Evolutionary conservation across 495 filamentous ascomycete genomes (phyloP).

Genomic region (Glonium stellatum): DNA sequence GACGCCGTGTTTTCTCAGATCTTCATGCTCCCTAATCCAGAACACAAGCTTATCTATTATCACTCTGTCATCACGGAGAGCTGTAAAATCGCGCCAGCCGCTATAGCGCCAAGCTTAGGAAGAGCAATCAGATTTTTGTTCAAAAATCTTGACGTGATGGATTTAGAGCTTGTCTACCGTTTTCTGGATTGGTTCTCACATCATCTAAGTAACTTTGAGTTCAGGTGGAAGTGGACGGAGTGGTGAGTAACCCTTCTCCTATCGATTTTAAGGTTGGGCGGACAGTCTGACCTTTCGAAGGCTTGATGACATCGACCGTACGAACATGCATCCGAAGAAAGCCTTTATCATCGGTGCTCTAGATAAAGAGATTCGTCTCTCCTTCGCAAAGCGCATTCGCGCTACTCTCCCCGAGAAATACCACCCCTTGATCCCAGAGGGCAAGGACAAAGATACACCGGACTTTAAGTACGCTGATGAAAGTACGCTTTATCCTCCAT

Average conservation of each 20-base stretch:
- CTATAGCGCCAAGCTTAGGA: constrained; percentile 90
- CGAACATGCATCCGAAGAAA: constrained; percentile 76
- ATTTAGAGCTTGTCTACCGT: constrained; percentile 76
- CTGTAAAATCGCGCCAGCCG: constrained; percentile 90
- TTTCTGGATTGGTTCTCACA: constrained; percentile 98
- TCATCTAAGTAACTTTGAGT: constrained; percentile 97
- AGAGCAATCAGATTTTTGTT: constrained; percentile 91
- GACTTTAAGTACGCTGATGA: constrained; percentile 85
- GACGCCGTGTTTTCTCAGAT: constrained; percentile 96
- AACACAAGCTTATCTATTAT: constrained; percentile 95
- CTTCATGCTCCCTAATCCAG: constrained; percentile 75
- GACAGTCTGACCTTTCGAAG: constrained; percentile 32
- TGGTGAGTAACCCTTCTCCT: constrained; percentile 50
- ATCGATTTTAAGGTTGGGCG: not conserved
- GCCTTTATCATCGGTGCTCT: constrained; percentile 83
- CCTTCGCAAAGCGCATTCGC: constrained; percentile 92
- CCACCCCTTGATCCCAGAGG: constrained; percentile 69
- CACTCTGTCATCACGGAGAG: constrained; percentile 89
- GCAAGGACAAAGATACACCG: constrained; percentile 87
- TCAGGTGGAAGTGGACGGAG: constrained; percentile 99
- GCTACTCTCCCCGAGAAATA: constrained; percentile 85
- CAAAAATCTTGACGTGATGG: constrained; percentile 67
- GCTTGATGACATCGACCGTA: constrained; percentile 74
- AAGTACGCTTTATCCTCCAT: constrained; percentile 46
- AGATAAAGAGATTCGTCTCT: constrained; percentile 95